A percentile compares a stretch with the other conserved stretches of the same genome.
Evolutionary conservation across 176 grass and related monocot genomes (phyloP).

Genomic region (Coix lacrymajobi): DNA sequence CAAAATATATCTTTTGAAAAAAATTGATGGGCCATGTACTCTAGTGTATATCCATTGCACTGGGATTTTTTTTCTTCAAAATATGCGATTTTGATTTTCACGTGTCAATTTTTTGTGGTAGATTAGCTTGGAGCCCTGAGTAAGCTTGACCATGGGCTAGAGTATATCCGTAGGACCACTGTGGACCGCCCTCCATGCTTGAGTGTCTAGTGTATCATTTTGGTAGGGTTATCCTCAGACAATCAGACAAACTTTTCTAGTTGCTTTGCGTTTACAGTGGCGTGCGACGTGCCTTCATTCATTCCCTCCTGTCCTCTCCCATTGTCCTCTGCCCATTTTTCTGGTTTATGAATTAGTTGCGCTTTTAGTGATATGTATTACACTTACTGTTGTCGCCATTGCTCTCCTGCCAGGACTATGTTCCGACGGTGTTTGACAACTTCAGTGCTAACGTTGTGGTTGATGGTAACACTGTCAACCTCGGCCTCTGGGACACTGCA

Average conservation of each 20-base stretch:
- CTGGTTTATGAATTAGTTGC: neutral
- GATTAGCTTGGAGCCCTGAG: conserved; percentile 29
- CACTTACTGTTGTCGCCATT: neutral
- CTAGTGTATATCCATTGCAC: neutral
- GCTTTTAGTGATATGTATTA: neutral
- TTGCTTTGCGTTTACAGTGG: neutral
- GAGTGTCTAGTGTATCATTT: conserved; percentile 8
- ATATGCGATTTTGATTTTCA: conserved; percentile 9
- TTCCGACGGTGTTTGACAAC: conserved; percentile 72
- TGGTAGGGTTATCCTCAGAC: conserved; percentile 14
- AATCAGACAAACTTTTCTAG: conserved; percentile 1
- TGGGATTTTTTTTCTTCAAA: neutral
- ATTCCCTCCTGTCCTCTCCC: neutral
- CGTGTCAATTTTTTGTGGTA: neutral
- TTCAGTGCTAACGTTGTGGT: conserved; percentile 81
- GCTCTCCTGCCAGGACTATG: conserved; percentile 54
- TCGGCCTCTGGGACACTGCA: conserved; percentile 78
- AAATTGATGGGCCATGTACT: neutral
- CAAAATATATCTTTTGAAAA: neutral
- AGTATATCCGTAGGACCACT: conserved; percentile 33
- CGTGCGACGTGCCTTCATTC: neutral
- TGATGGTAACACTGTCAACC: conserved; percentile 74
- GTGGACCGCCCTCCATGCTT: neutral
- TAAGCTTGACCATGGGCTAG: conserved; percentile 1
- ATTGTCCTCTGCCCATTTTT: neutral